Percentiles rank a stretch among this genome's conserved stretches.
phyloP scores from a whole-genome alignment of 352 stramenopile species.

The Globisporangium camurandrum region DNA sequence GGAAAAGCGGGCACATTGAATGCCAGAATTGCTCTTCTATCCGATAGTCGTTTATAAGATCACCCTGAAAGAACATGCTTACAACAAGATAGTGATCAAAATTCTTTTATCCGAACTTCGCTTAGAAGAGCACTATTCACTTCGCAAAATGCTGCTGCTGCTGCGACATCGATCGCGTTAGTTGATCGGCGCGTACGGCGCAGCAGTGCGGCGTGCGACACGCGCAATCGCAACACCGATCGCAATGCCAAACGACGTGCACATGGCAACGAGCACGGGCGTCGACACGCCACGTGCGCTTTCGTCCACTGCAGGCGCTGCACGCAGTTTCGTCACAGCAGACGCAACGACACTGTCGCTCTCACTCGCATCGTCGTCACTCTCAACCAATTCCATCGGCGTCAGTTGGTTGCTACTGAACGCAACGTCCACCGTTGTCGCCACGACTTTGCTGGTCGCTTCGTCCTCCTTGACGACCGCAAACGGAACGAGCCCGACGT shows the following conservation, averaged over 20 bases:
- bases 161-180: too few relatives aligned
- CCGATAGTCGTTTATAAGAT: too few relatives aligned
- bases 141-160: too few relatives aligned
- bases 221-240: slow-evolving; percentile 10
- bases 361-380: slow-evolving; percentile 11
- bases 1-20: too few relatives aligned
- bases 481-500: slow-evolving; percentile 54
- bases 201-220: slow-evolving; percentile 5
- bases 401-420: slow-evolving; percentile 38
- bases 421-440: slow-evolving; percentile 53
- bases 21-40: too few relatives aligned
- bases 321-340: background rate
- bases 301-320: background rate
- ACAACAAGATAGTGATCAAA: too few relatives aligned
- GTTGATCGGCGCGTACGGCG: slow-evolving; percentile 13
- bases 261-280: slow-evolving; percentile 4
- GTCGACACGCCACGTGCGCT: slow-evolving; percentile 4
- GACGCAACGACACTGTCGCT: background rate
- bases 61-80: too few relatives aligned
- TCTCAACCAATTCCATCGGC: slow-evolving; percentile 34
- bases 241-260: slow-evolving; percentile 12
- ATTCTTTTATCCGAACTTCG: too few relatives aligned
- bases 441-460: slow-evolving; percentile 71
- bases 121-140: too few relatives aligned
- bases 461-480: slow-evolving; percentile 59